phyloP scores from a whole-genome alignment of 1,284 basidiomycete species.

The Boletus sp. region DNA sequence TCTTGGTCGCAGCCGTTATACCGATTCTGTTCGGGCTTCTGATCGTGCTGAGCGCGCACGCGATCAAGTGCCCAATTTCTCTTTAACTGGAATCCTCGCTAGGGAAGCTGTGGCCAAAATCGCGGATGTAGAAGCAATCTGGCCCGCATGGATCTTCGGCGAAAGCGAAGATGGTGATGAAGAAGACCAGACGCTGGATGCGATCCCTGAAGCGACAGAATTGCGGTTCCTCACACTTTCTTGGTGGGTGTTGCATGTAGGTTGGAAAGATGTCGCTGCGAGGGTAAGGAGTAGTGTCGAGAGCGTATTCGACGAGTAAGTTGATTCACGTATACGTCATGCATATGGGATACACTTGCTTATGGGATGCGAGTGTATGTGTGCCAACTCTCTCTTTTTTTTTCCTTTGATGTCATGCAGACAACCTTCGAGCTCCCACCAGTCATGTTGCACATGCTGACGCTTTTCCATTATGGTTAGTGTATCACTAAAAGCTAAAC shows the following conservation, averaged over 20 bases:
- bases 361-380: neutral
- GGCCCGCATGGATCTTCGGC: conserved; percentile 24
- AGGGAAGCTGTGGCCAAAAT: conserved; percentile 26
- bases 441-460: conserved; percentile 10
- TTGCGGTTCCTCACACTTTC: conserved; percentile 78
- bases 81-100: conserved; percentile 23
- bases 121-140: conserved; percentile 26
- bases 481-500: conserved; percentile 73
- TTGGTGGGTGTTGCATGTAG: conserved; percentile 89
- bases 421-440: neutral
- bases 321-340: neutral
- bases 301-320: conserved; percentile 75
- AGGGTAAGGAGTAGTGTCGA: conserved; percentile 72
- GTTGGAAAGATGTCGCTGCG: conserved; percentile 80
- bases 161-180: conserved; percentile 12
- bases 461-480: conserved; percentile 35
- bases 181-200: conserved; percentile 23
- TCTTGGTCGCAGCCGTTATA: conserved; percentile 79
- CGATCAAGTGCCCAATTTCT: conserved; percentile 35
- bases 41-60: conserved; percentile 58
- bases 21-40: conserved; percentile 63
- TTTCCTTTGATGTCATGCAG: neutral
- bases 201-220: conserved; percentile 60
- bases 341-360: neutral
- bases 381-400: neutral